Evolutionary conservation across 371 early-diverging fungal genomes (phyloP).

Genomic region (Lichtheimia ornata): DNA sequence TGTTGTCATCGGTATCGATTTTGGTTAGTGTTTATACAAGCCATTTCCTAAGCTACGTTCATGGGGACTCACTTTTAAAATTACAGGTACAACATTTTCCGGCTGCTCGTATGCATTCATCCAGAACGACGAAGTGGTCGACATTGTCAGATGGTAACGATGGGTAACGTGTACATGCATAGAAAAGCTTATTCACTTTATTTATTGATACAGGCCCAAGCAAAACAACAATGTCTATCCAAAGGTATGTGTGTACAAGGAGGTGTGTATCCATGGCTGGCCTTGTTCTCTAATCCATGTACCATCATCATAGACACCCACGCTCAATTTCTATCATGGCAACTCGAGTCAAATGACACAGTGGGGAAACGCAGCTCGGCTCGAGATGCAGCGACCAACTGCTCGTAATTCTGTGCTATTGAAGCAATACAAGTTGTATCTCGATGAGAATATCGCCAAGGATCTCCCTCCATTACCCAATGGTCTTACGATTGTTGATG

Average conservation of each 20-base stretch:
- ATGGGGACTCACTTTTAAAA: neutral
- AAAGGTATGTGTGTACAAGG: slow-evolving; percentile 36
- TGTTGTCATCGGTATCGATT: slow-evolving; percentile 48
- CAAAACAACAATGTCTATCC: slow-evolving; percentile 59
- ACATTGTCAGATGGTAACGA: slow-evolving; percentile 56
- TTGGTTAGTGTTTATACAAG: slow-evolving; percentile 25
- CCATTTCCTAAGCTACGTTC: neutral
- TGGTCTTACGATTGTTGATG: slow-evolving; percentile 44
- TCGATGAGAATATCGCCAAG: slow-evolving; percentile 53
- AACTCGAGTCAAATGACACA: slow-evolving; percentile 46
- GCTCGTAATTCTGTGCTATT: slow-evolving; percentile 44
- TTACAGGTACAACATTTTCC: slow-evolving; percentile 47
- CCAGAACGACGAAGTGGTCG: slow-evolving; percentile 60
- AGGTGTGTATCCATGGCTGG: neutral
- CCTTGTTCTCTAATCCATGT: neutral
- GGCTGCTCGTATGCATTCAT: slow-evolving; percentile 48
- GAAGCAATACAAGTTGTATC: slow-evolving; percentile 55
- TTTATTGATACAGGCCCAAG: slow-evolving; percentile 43
- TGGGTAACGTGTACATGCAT: neutral
- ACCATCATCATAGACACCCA: slow-evolving; percentile 33
- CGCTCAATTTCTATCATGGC: slow-evolving; percentile 48
- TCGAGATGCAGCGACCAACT: slow-evolving; percentile 51
- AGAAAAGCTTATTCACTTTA: neutral
- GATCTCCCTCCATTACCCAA: slow-evolving; percentile 52
- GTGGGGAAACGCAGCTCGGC: slow-evolving; percentile 59